These are phyloP conservation scores for Astragalus membranaceus DNA, from an alignment of 306 rosid species.

Conservation along the genomic window DNA sequence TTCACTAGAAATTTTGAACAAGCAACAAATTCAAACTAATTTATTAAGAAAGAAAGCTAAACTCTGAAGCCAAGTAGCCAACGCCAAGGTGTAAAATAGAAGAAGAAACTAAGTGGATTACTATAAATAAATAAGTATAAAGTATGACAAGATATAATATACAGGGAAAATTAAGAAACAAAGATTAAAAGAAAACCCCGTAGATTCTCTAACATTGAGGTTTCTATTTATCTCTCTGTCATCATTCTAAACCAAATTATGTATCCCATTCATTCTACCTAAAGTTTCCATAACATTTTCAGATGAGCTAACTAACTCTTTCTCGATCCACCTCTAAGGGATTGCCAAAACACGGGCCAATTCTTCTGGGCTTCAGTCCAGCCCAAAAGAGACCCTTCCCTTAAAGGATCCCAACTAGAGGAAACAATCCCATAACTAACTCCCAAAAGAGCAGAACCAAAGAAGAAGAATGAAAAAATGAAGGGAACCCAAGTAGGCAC, in stretches of 20 bases:
- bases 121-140: background rate
- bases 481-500: conserved; percentile 95
- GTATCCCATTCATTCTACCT: too few relatives aligned
- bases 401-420: conserved; percentile 79
- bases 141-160: background rate
- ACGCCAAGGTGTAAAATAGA: too few relatives aligned
- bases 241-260: too few relatives aligned
- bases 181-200: background rate
- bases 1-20: background rate
- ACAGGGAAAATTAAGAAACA: background rate
- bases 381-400: conserved; percentile 61
- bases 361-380: conserved; percentile 73
- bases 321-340: conserved; percentile 38
- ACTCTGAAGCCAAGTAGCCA: too few relatives aligned
- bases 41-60: too few relatives aligned
- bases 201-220: too few relatives aligned
- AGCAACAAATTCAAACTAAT: background rate
- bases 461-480: conserved; percentile 78
- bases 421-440: conserved; percentile 97
- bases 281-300: too few relatives aligned
- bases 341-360: conserved; percentile 73
- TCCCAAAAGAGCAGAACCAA: conserved; percentile 81
- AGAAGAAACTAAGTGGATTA: background rate
- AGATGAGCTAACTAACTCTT: conserved; percentile 23
- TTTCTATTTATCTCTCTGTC: too few relatives aligned